Evolutionary conservation across 2,329 filamentous ascomycete species (phyloP).

Genomic region (Penicillium sp.): DNA sequence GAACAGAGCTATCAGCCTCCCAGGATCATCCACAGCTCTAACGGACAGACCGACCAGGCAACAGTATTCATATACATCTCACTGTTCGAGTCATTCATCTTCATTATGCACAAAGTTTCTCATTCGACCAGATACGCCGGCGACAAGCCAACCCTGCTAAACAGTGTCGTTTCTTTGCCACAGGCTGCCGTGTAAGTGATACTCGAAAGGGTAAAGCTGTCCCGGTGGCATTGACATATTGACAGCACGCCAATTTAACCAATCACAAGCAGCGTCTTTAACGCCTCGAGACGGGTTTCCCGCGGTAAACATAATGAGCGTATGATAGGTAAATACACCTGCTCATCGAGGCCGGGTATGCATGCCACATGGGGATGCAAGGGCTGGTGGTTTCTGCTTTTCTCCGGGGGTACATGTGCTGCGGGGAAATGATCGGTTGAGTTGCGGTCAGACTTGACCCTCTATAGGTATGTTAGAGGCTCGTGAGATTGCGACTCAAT

Average conservation of each 20-base stretch:
- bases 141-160: not conserved
- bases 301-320: not conserved
- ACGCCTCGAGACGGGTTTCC: conserved; percentile 1
- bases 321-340: not conserved
- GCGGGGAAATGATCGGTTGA: not conserved
- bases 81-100: not conserved
- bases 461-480: not conserved
- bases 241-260: not conserved
- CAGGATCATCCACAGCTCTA: not conserved
- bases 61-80: not conserved
- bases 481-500: not conserved
- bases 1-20: no score
- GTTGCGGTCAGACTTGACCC: not conserved
- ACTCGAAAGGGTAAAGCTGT: conserved; percentile 7
- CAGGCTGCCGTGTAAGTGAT: not conserved
- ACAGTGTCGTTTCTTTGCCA: not conserved
- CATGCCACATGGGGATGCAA: not conserved
- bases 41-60: not conserved
- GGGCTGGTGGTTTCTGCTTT: not conserved
- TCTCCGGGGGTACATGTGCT: not conserved
- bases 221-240: conserved; percentile 4
- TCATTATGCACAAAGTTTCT: not conserved
- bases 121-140: not conserved
- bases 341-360: not conserved
- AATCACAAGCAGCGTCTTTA: not conserved